A percentile compares a stretch with the other conserved stretches of the same genome.
Conservation (phyloP, 202 grass and related monocot species). For the Panicum virgatum region DNA sequence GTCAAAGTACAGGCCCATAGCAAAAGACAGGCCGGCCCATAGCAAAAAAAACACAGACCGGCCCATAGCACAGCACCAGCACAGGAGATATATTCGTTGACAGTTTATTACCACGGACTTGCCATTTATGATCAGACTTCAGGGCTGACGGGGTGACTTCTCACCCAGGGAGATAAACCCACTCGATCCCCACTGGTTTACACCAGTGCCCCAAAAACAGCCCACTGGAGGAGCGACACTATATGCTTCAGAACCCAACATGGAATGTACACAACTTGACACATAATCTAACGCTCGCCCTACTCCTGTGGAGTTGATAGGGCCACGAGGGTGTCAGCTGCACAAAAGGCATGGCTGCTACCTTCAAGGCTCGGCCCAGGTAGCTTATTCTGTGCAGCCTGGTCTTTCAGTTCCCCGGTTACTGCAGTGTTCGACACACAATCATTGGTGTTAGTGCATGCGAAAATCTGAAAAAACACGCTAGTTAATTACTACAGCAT, state of each 20-base stretch:
- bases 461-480: neutral
- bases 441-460: neutral
- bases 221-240: neutral
- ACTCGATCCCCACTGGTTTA: neutral
- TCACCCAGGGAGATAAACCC: constrained; percentile 20
- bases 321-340: constrained; percentile 36
- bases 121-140: constrained; percentile 10
- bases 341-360: neutral
- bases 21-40: neutral
- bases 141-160: constrained; percentile 27
- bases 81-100: neutral
- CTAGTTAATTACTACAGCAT: neutral
- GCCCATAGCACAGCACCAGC: neutral
- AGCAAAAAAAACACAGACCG: no score
- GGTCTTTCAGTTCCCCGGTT: neutral
- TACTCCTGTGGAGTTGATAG: constrained; percentile 42
- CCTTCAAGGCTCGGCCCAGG: neutral
- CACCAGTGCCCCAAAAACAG: neutral
- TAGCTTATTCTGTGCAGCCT: constrained; percentile 6
- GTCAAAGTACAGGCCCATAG: neutral
- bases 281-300: constrained; percentile 8
- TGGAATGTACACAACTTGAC: neutral
- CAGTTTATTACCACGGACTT: neutral
- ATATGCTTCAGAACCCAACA: neutral
- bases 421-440: neutral